A percentile compares a stretch with the other conserved stretches of the same genome.
Conservation (phyloP, 164 flowering plant genomes). For the Cinnamomum chago region DNA sequence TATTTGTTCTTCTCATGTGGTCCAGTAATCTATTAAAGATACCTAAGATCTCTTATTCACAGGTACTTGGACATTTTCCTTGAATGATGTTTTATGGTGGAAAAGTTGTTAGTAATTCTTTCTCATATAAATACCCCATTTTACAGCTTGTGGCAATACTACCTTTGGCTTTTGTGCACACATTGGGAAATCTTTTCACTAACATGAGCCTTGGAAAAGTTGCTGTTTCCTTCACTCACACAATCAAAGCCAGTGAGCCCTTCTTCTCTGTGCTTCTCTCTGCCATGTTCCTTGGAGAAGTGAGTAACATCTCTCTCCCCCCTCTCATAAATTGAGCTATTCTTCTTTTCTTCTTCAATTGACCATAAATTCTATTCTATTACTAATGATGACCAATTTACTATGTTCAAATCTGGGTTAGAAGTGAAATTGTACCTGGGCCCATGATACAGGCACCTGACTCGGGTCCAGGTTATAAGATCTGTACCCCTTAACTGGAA, state of each 20-base stretch:
- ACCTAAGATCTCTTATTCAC: constrained; percentile 56
- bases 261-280: constrained; percentile 96
- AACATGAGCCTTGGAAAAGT: constrained; percentile 99
- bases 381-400: no score
- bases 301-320: constrained; percentile 14
- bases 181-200: constrained; percentile 88
- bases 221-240: constrained; percentile 96
- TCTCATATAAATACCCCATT: constrained; percentile 1
- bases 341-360: no score
- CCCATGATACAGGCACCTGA: no score
- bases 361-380: no score
- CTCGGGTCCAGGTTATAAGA: no score
- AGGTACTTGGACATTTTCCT: constrained; percentile 33
- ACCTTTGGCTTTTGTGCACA: constrained; percentile 88
- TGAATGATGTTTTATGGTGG: neutral
- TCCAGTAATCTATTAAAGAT: constrained; percentile 50
- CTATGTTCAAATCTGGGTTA: no score
- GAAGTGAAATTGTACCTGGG: no score
- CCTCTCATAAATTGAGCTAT: neutral
- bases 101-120: neutral
- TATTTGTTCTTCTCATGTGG: constrained; percentile 65
- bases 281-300: constrained; percentile 98
- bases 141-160: constrained; percentile 69
- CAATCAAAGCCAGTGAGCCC: constrained; percentile 97
- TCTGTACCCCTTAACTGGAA: no score